phyloP scores from a whole-genome alignment of 208 protist species.

The Acanthamoeba culbertsoni region DNA sequence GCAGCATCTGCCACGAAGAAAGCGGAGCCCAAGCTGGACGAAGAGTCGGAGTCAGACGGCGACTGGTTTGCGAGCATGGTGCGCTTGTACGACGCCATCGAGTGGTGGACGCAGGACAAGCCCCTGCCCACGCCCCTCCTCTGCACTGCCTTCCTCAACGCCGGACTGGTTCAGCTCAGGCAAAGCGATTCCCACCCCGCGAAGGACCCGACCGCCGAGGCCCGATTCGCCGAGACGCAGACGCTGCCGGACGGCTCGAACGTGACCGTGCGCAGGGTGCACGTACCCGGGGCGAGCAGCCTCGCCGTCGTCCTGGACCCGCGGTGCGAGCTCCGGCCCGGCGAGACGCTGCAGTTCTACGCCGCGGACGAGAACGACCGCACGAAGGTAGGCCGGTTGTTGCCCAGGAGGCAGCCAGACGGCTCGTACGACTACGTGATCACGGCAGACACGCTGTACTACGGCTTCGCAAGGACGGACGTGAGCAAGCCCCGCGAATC shows the following conservation, averaged over 20 bases:
- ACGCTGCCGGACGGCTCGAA: neutral
- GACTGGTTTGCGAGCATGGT: neutral
- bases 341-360: neutral
- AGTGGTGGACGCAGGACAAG: neutral
- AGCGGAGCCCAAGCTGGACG: neutral
- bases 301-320: neutral
- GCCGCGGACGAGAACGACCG: neutral
- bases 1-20: neutral
- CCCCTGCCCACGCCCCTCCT: neutral
- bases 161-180: neutral
- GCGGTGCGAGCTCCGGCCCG: neutral
- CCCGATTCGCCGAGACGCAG: neutral
- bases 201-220: neutral
- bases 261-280: neutral
- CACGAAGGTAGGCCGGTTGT: neutral
- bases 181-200: neutral
- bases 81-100: neutral
- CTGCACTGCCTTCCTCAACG: neutral
- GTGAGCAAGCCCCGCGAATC: too few species aligned
- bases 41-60: neutral
- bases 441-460: neutral
- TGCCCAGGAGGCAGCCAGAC: neutral
- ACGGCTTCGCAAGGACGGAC: too few species aligned
- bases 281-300: neutral
- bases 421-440: neutral